Evolutionary conservation across 1,139 yeast species (phyloP), one percentile per base, ranked within the genome.

Genomic region (Kluyveromyces sp.): DNA sequence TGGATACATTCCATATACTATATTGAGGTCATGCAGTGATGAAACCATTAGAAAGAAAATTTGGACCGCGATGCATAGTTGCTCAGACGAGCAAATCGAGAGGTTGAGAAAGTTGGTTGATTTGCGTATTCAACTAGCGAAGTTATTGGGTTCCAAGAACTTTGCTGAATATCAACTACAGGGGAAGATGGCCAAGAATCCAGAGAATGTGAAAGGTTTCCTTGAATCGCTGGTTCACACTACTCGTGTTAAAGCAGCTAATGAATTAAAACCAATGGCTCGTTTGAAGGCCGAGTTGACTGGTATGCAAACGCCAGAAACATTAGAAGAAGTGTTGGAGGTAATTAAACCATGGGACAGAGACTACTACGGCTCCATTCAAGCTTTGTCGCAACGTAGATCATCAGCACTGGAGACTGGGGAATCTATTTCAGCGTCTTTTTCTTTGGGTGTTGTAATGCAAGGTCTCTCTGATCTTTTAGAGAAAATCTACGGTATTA

Each of bases 301-400:
- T n/a, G 48, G 52, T 7, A 45, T 59, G 2, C 29, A 41, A 21
- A 34, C 48, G 5, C 34, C 49, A 4, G 34, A 42, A 5, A 58
- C 70, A 2, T 69, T 71, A 54, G 70, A 62, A 30, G 74, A 74
- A 21, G 64, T 80, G 4, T 63, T 78, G 3, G 64, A 65, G 21
- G 63, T 68, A 21, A 71, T 88, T 34, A 77, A 81, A 52, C 95
- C 96, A 1, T 92, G 98, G 98, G 98, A 92, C 64, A 74, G 96
- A 49, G 96, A 89, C 54, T 90, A 77, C 61, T 74, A 83, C 49
- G 64, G 77, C 2, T 62, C 78, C 10, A 58, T 66, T 46, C 66
- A 66, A 55, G 68, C 58, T 48, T 62, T 52, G 4, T 63, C 66
- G 7, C 70, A 67, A 50, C 64, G 69, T 46, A 65, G 70, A 6